Evolutionary conservation across 768 basidiomycete genomes (phyloP), one percentile per base, ranked within the genome.

Genomic region (Russula olivacea): DNA sequence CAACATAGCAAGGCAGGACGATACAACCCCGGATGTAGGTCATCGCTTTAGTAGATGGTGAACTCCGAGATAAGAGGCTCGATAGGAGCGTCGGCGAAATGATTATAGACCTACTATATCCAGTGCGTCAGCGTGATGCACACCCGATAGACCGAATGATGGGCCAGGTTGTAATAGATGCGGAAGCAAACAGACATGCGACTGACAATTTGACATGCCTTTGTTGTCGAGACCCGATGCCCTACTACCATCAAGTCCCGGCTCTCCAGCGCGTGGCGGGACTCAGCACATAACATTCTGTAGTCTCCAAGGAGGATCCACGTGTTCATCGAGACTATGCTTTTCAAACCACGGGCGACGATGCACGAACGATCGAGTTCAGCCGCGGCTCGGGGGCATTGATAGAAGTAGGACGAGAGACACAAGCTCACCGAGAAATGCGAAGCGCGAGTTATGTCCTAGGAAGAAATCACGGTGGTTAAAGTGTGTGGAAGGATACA

Each of bases 141-240:
- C n/a, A 41, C 75, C 71, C 8, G 81, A 71, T 45, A n/a, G 76
- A 63, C 30, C 73, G 73, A 23, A 65, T 21, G 68, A 11, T 68
- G 51, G 64, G 14, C 70, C 69, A n/a, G n/a, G n/a, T n/a, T n/a
- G n/a, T n/a, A n/a, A n/a, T 14, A 70, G 58, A 52, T 75, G 71
- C 3, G 78, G 78, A 17, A 79, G 71, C 9, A 32, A 34, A 59
- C n/a, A 78, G 15, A 28, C n/a, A n/a, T n/a, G n/a, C n/a, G n/a
- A n/a, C 89, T 62, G 69, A 92, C 91, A 71, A 85, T 89, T 76
- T 93, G 89, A 69, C n/a, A n/a, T n/a, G n/a, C n/a, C n/a, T n/a
- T n/a, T n/a, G n/a, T n/a, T n/a, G n/a, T n/a, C 69, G 86, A 81
- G 23, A 91, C 85, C 74, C 43, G 73, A n/a, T n/a, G n/a, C n/a